phyloP scores from a whole-genome alignment of 208 protist species.

The Trypanosoma brucei region DNA sequence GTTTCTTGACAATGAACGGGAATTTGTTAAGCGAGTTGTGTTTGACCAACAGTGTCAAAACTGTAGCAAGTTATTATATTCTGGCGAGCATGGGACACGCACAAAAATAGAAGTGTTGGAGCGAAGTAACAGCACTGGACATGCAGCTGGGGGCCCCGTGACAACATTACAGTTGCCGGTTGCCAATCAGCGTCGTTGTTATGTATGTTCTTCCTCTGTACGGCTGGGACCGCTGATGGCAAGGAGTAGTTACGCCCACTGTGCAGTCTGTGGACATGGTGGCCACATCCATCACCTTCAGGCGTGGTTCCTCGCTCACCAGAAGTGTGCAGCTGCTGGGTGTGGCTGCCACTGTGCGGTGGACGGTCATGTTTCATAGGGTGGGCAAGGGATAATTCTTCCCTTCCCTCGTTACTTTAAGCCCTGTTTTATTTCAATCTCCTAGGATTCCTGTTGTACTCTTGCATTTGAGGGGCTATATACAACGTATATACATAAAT shows the following conservation, averaged over 20 bases:
- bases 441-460: no score
- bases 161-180: neutral
- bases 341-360: constrained; percentile 79
- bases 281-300: constrained; percentile 77
- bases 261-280: constrained; percentile 73
- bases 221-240: constrained; percentile 8
- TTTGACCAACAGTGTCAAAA: constrained; percentile 75
- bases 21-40: constrained; percentile 66
- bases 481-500: no score
- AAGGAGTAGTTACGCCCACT: constrained; percentile 60
- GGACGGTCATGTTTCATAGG: constrained; percentile 32
- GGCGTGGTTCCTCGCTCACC: constrained; percentile 75
- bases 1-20: constrained; percentile 71
- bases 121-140: no score
- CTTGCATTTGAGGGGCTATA: no score
- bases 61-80: constrained; percentile 11
- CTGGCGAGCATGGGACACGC: neutral
- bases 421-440: neutral
- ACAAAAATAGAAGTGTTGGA: neutral
- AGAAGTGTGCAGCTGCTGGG: constrained; percentile 57
- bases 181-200: constrained; percentile 25
- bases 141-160: no score
- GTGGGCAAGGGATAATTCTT: constrained; percentile 3
- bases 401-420: neutral
- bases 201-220: constrained; percentile 39